Evolutionary conservation across 2,329 filamentous ascomycete genomes (phyloP), one percentile per base, ranked within the genome.

Genomic region (Nigrospora oryzae): DNA sequence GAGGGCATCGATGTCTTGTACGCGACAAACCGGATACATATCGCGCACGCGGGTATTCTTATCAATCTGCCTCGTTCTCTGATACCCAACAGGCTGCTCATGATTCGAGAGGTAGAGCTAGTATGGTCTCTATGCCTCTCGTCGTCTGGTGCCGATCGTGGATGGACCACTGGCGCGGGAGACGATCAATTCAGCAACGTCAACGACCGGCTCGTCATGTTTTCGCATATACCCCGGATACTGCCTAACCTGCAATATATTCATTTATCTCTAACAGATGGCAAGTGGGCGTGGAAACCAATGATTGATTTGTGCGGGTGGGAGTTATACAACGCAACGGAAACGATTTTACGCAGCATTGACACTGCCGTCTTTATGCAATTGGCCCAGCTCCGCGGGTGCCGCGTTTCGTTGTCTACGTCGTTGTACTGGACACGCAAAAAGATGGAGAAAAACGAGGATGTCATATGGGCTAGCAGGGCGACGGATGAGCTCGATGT

Each of bases 381-480:
- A 13, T 16, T 38, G 12, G 4, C 17, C 17, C 17, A 14, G 36
- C 36, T 40, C 7, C 17, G 40, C 36, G 43, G 46, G 36, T 48
- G 46, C 16, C 43, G 46, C 28, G 14, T 48, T 13, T 36, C 43
- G 14, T 43, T 48, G 33, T 40, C 46, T 35, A 36, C 36, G 33
- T 17, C 43, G 11, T 10, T 42, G 33, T 48, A 46, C 36, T 33
- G 17, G 11, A 46, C 43, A 41, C 43, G 40, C 15, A 46, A 46
- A 40, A 17, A 38, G 8, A n/a, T 43, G 36, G 46, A 48, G 31
- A 45, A 40, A 15, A 11, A 16, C 7, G 19, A 32, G 40, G 43
- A 46, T 14, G 37, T 46, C 28, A 35, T n/a, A 33, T 46, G 46
- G 46, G 5, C 15, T 40, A 6, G 15, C 23, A 23, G 31, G 10